These are phyloP conservation scores for Syzygium jambos DNA, from an alignment of 345 rosid genomes.

Conservation along the genomic window DNA sequence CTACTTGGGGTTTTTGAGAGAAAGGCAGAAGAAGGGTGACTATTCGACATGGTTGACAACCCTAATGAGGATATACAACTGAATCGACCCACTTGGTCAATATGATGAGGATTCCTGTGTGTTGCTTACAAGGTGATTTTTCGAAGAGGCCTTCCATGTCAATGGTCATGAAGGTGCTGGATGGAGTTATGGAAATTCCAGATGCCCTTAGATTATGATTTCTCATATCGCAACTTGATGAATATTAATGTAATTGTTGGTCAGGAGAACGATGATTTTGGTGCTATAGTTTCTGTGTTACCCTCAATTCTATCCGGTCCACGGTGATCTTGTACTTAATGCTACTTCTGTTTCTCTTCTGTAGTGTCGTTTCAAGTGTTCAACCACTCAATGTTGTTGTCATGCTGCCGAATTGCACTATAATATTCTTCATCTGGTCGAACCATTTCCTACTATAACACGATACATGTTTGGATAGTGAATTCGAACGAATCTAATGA, in stretches of 20 bases:
- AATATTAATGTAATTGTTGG: not conserved
- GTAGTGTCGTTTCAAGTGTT: not conserved
- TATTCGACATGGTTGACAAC: constrained; percentile 8
- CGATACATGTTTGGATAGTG: not conserved
- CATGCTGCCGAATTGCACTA: not conserved
- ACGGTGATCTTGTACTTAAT: not conserved
- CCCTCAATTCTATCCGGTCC: not conserved
- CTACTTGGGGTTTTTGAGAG: constrained; percentile 5
- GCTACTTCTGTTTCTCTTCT: not conserved
- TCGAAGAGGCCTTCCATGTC: not conserved
- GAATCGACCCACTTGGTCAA: constrained; percentile 7
- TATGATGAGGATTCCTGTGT: constrained; percentile 19
- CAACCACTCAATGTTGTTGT: not conserved
- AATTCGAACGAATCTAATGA: too few relatives aligned
- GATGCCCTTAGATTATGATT: not conserved
- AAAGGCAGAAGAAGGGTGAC: not conserved
- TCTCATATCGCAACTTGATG: not conserved
- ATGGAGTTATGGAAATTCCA: not conserved
- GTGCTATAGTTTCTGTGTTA: not conserved
- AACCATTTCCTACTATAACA: not conserved
- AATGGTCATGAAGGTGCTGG: constrained; percentile 9
- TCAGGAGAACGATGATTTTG: not conserved
- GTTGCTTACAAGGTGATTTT: constrained; percentile 23
- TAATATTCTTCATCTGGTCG: not conserved
- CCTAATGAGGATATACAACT: constrained; percentile 8